Conservation (phyloP, 805 yeast genomes). For the Yamadazyma paraphyllophila region DNA sequence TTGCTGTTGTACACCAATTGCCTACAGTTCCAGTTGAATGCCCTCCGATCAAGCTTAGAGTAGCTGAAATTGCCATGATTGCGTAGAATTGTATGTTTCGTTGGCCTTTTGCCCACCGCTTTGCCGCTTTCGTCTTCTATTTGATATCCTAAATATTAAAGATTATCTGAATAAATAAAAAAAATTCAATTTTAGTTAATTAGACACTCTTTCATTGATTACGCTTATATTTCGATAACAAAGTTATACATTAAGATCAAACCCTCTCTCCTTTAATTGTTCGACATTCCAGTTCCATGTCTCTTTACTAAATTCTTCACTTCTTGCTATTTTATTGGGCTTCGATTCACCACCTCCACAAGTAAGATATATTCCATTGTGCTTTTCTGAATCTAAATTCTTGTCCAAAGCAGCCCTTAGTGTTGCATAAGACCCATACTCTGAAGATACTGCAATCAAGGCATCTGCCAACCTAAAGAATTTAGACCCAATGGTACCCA, state of each 20-base stretch:
- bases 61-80: constrained; percentile 83
- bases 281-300: constrained; percentile 28
- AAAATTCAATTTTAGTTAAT: background rate
- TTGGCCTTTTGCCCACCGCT: background rate
- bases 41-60: constrained; percentile 18
- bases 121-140: background rate
- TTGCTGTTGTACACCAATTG: background rate
- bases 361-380: constrained; percentile 29
- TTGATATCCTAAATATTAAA: too few species aligned
- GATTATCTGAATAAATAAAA: too few species aligned
- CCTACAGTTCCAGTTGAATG: background rate
- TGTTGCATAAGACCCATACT: constrained; percentile 35
- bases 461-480: constrained; percentile 15
- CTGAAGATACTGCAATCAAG: constrained; percentile 28
- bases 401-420: constrained; percentile 34
- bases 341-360: constrained; percentile 30
- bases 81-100: constrained; percentile 30
- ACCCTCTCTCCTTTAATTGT: constrained; percentile 10
- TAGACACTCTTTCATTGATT: background rate
- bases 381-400: constrained; percentile 16
- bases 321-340: constrained; percentile 25
- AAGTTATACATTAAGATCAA: constrained; percentile 31
- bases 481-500: constrained; percentile 1
- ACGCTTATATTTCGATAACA: background rate
- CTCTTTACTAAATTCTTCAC: constrained; percentile 18